phyloP scores from a whole-genome alignment of 1,284 basidiomycete genomes.

The Cryptococcus sp. region DNA sequence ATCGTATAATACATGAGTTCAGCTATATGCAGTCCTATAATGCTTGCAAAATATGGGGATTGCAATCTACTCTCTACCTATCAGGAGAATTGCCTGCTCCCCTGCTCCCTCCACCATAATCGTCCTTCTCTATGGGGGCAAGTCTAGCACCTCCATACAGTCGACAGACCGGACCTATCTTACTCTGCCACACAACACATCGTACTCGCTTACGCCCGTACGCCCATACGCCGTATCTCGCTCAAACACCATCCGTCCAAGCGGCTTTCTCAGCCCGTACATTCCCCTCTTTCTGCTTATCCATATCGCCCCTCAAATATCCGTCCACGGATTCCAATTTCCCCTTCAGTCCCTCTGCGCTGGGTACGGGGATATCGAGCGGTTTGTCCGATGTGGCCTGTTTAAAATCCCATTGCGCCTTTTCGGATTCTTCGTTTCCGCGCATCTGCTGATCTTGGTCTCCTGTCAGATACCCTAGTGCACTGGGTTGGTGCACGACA shows the following conservation, averaged over 20 bases:
- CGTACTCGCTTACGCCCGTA: neutral
- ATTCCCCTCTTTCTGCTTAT: slow-evolving; percentile 52
- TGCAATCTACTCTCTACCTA: too few relatives aligned
- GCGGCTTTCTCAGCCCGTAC: slow-evolving; percentile 45
- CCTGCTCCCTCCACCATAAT: too few relatives aligned
- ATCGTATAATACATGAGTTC: too few relatives aligned
- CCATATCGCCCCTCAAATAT: slow-evolving; percentile 47
- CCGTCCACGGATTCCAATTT: slow-evolving; percentile 48
- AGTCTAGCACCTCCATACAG: too few relatives aligned
- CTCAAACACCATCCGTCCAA: slow-evolving; percentile 42
- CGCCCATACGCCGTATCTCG: neutral
- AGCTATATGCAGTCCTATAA: too few relatives aligned
- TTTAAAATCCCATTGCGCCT: slow-evolving; percentile 47
- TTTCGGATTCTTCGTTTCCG: slow-evolving; percentile 50
- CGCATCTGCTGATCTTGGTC: slow-evolving; percentile 43
- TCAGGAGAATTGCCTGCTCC: too few relatives aligned
- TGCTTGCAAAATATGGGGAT: too few relatives aligned
- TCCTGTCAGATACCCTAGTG: slow-evolving; percentile 48
- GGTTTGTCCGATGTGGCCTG: slow-evolving; percentile 31
- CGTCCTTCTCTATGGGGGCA: too few relatives aligned
- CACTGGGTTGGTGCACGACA: slow-evolving; percentile 23
- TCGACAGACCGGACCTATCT: too few relatives aligned
- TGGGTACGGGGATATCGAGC: slow-evolving; percentile 28
- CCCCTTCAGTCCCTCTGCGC: slow-evolving; percentile 41
- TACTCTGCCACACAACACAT: too few relatives aligned